Conservation (phyloP, 768 basidiomycete species). For the Leucosporidium yakuticum region DNA sequence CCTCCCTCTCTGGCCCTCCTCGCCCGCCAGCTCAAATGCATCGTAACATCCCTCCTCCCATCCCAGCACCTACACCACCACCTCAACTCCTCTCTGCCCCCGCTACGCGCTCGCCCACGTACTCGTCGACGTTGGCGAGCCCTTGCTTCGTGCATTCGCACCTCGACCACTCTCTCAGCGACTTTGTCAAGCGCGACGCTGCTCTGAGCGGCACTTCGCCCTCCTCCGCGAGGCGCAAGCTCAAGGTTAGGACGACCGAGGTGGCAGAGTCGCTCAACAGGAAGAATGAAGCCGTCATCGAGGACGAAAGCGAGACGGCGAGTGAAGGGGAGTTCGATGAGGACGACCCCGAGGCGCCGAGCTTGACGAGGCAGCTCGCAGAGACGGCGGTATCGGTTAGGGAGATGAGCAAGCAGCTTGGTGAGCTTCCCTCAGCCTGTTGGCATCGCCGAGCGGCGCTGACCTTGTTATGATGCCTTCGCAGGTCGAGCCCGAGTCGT, state of each 20-base stretch:
- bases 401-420: slow-evolving; percentile 98
- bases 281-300: not conserved
- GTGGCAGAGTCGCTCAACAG: slow-evolving; percentile 4
- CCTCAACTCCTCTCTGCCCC: not conserved
- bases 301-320: not conserved
- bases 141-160: slow-evolving; percentile 27
- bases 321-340: slow-evolving; percentile 45
- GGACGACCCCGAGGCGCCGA: slow-evolving; percentile 52
- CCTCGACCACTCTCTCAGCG: slow-evolving; percentile 31
- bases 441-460: not conserved
- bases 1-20: not conserved
- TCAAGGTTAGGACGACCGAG: slow-evolving; percentile 4
- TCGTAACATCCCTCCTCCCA: not conserved
- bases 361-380: slow-evolving; percentile 83
- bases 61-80: not conserved
- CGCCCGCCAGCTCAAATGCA: not conserved
- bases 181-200: not conserved
- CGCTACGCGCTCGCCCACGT: not conserved
- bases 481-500: slow-evolving; percentile 85
- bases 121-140: not conserved
- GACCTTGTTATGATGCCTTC: not conserved
- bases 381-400: slow-evolving; percentile 95
- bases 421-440: slow-evolving; percentile 49
- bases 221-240: not conserved
- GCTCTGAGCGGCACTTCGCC: not conserved